Evolutionary conservation across 2,329 filamentous ascomycete species (phyloP).

Genomic region (Neoarthrinium moseri): DNA sequence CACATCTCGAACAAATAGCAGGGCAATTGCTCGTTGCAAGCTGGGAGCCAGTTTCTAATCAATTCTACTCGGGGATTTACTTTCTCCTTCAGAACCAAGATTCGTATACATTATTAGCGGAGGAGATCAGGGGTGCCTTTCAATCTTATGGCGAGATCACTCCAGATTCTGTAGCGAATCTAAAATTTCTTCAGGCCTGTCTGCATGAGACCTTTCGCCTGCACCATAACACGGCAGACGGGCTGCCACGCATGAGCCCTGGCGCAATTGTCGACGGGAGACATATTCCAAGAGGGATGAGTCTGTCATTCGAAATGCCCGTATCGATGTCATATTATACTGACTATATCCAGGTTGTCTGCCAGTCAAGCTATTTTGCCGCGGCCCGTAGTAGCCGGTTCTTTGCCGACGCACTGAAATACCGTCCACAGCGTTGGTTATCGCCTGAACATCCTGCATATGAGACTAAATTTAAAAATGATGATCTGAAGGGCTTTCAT

Average conservation of each 20-base stretch:
- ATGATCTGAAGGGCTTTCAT: constrained; percentile 8
- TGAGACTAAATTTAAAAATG: constrained; percentile 6
- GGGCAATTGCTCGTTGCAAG: constrained; percentile 16
- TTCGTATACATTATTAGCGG: constrained; percentile 17
- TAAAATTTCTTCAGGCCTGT: constrained; percentile 32
- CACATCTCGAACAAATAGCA: constrained; percentile 12
- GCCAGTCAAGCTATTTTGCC: constrained; percentile 1
- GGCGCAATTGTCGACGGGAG: constrained; percentile 18
- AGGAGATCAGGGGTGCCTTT: constrained; percentile 31
- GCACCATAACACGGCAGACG: constrained; percentile 24
- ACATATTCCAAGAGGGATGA: constrained; percentile 21
- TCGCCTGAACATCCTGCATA: constrained; percentile 1
- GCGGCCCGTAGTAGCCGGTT: constrained; percentile 3
- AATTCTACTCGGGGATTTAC: constrained; percentile 12
- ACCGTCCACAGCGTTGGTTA: constrained; percentile 14
- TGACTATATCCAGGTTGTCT: not conserved
- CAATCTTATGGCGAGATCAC: constrained; percentile 26
- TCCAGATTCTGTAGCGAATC: constrained; percentile 14
- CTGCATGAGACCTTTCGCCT: constrained; percentile 33
- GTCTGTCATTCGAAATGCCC: not conserved
- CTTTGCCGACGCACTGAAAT: constrained; percentile 8
- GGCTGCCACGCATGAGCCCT: constrained; percentile 17
- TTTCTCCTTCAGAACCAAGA: constrained; percentile 23
- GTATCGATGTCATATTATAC: not conserved
- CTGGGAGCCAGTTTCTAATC: constrained; percentile 13